Evolutionary conservation across 352 stramenopile genomes (phyloP), one percentile per base, ranked within the genome.

Genomic region (Phytophthora fragariaefolia): DNA sequence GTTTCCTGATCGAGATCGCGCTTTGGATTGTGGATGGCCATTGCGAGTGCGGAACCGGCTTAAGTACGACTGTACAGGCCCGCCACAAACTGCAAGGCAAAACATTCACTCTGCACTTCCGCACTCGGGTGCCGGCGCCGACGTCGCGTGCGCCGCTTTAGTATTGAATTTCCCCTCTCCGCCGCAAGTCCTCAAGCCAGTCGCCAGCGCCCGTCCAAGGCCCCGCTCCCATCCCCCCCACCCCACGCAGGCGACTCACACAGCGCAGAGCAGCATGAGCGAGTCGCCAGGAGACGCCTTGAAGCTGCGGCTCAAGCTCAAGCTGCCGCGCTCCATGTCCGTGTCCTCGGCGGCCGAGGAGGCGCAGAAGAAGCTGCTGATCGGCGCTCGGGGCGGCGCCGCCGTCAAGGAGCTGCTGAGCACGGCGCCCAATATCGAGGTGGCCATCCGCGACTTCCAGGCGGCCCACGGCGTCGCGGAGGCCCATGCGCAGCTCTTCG

Each of bases 391-490:
- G 26, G 88, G 88, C 30, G 88, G 84, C 50, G 80, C 74, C n/a
- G 81, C 83, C 46, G 74, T 96, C 18, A 93, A 95, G 58, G 88
- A 93, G 43, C 66, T 96, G 28, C 73, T 96, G 36, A 92, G 83
- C 46, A 96, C 86, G 6, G 88, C 88, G 26, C 83, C 88, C 27
- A 92, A 96, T 53, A 89, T 90, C 3, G 86, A 95, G 62, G 80
- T 89, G 52, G 88, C 86, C 23, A 96, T 96, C 57, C 80, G 78
- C 28, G 80, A 87, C 42, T 96, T 95, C 73, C 88, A 96, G 60
- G 63, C 68, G 4, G 64, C 72, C 20, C 82, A 93, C 46, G 85
- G 86, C 4, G 66, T 96, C 53, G 64, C 76, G 10, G 78, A 81
- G 45, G 66, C 74, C n/a, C 69, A 81, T n/a, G 63, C 66, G 28